Percentiles rank a stretch among this genome's conserved stretches.
These are phyloP conservation scores for Sarocladium brachiariae DNA, from an alignment of 2,329 filamentous ascomycete genomes.

Conservation along the genomic window DNA sequence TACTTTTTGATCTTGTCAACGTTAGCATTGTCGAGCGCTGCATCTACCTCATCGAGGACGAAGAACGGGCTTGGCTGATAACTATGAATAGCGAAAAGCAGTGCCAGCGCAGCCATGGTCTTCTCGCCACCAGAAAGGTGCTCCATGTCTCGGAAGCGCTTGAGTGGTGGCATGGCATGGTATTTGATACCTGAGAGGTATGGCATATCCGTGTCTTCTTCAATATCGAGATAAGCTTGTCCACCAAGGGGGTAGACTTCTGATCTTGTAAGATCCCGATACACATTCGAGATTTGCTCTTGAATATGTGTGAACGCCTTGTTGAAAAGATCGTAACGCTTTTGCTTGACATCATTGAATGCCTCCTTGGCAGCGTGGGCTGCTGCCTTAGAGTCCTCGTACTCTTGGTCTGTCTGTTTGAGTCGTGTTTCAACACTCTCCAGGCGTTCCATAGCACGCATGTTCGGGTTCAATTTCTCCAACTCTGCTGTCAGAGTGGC, in stretches of 20 bases:
- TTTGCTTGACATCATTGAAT: slow-evolving; percentile 75
- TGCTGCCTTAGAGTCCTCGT: slow-evolving; percentile 71
- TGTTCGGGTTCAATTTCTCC: slow-evolving; percentile 93
- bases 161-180: slow-evolving; percentile 96
- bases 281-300: slow-evolving; percentile 87
- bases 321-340: slow-evolving; percentile 86
- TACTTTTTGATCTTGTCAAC: slow-evolving; percentile 96
- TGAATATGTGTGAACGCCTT: slow-evolving; percentile 93
- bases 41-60: slow-evolving; percentile 95
- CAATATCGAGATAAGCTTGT: slow-evolving; percentile 78
- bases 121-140: slow-evolving; percentile 96
- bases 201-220: slow-evolving; percentile 91
- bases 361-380: slow-evolving; percentile 72
- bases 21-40: slow-evolving; percentile 95
- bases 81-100: slow-evolving; percentile 93
- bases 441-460: slow-evolving; percentile 88
- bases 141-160: slow-evolving; percentile 99
- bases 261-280: slow-evolving; percentile 89
- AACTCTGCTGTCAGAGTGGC: slow-evolving; percentile 67
- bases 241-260: slow-evolving; percentile 91
- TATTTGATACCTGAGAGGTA: slow-evolving; percentile 97
- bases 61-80: slow-evolving; percentile 97
- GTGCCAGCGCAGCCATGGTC: slow-evolving; percentile 94
- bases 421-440: slow-evolving; percentile 79
- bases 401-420: slow-evolving; percentile 79